Evolutionary conservation across 1,284 basidiomycete genomes (phyloP), one percentile per base, ranked within the genome.

Genomic region (Cystobasidium slooffiae): DNA sequence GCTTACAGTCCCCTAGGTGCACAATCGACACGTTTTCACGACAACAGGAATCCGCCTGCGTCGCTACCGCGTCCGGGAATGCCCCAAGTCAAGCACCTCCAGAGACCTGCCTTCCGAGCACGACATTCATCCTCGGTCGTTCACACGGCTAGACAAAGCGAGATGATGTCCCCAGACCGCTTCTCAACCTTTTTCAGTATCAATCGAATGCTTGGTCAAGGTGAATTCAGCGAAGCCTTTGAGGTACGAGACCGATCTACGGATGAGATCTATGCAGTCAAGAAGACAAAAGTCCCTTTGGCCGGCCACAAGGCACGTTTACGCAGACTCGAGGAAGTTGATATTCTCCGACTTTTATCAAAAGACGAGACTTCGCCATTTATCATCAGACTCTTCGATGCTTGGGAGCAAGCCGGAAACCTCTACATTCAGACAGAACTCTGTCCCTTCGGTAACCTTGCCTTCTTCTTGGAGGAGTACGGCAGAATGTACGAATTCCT

Each of bases 391-490:
- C 95, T 97, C 78, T 86, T 93, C 74, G 93, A 97, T 83, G 94
- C 93, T 74, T 99, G 97, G 97, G 96, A 99, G 83, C 92, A 99
- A 84, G 88, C 92, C 75, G 90, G 94, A 68, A 88, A 89, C 74
- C 85, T 99, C 43, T 97, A 88, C 83, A 95, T 99, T 78, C 93
- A 91, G 81, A 97, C 95, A 3, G 97, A 99, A 83, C 87, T 98
- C 46, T 99, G 97, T 83, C 91, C 92, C 78, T 87, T 92, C 75
- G 97, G 97, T 74, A 96, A 93, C 81, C 88, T 99, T 77, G 89
- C 90, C 0, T 90, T 89, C 80, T 98, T 99, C 86, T 85, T 99
- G 78, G 91, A 92, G 85, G 91, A 95, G 83, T 98, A 93, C 82
- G 95, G 97, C 5, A 87, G 89, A 58, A 86, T 86, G 44, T 93